Evolutionary conservation across 768 basidiomycete genomes (phyloP), one percentile per base, ranked within the genome.

Genomic region (Glaciozyma martinii): DNA sequence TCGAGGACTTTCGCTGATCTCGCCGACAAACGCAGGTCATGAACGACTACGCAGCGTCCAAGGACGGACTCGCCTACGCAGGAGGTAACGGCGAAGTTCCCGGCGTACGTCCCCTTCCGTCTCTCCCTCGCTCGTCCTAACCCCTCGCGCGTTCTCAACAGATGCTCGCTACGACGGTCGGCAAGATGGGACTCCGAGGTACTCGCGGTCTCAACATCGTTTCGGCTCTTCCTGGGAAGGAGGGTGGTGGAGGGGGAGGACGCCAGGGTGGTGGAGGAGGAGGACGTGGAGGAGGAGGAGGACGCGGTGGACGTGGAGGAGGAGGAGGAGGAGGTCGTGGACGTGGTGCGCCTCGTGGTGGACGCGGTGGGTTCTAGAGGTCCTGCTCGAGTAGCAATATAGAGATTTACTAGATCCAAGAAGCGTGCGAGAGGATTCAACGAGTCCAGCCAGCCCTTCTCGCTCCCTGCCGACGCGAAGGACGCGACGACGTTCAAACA

Each of bases 141-240:
- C 12, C 16, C 10, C 21, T 16, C 0, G 2, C 27, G 15, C 37
- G 56, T 30, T 16, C 25, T 29, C 16, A 1, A 12, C 10, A 3
- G 9, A 19, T 21, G 19, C 29, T 29, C 18, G 75, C 79, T 27
- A 79, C 73, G 72, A 78, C 80, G 13, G 79, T 81, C 33, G 81
- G 81, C 47, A 82, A 79, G 77, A 82, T 85, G 78, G 78, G 78
- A 8, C 71, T 84, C 72, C 78, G 75, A 56, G 79, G 80, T 1
- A 68, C 67, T 1, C 64, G 40, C 18, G 74, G 74, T 5, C 55
- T 78, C 13, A 72, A 75, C 46, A 57, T 76, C 21, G 73, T 76
- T 37, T 61, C 67, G 29, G 74, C 71, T 4, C 61, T 65, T 5
- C 30, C 66, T 4, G 65, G 62, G 8, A 59, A 65, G 15, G 61